Percentiles rank a stretch among this genome's conserved stretches.
Conservation (phyloP, 192 early-diverging fungal species). For the Fimicolochytrium jonesii region DNA sequence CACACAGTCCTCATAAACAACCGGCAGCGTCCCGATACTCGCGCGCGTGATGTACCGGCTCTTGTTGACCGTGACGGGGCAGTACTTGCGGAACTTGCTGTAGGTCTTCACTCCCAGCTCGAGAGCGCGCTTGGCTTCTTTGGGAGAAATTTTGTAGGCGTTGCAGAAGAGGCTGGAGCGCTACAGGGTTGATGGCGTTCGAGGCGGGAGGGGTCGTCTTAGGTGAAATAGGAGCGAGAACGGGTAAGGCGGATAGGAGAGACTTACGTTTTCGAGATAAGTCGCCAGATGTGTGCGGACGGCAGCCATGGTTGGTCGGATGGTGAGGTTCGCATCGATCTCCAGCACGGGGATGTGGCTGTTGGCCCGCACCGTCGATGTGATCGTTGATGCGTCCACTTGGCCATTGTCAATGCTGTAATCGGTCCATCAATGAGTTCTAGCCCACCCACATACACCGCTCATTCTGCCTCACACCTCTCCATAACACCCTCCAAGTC, state of each 20-base stretch:
- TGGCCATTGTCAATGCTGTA: slow-evolving; percentile 36
- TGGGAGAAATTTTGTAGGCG: slow-evolving; percentile 14
- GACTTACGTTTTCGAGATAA: slow-evolving; percentile 37
- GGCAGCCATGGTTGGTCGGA: slow-evolving; percentile 31
- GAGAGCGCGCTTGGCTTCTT: slow-evolving; percentile 35
- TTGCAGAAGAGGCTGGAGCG: slow-evolving; percentile 36
- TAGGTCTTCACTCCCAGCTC: slow-evolving; percentile 39
- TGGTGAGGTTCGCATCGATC: slow-evolving; percentile 33
- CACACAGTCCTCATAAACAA: slow-evolving; percentile 35
- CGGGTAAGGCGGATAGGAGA: not conserved
- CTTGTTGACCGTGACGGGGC: slow-evolving; percentile 40
- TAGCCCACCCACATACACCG: too few relatives aligned
- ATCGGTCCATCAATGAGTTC: too few relatives aligned
- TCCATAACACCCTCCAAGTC: slow-evolving; percentile 1
- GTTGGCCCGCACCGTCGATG: slow-evolving; percentile 23
- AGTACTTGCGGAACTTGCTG: slow-evolving; percentile 41
- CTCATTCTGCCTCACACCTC: too few relatives aligned
- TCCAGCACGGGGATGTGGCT: slow-evolving; percentile 34
- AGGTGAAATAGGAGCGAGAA: too few relatives aligned
- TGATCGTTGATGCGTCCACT: slow-evolving; percentile 21
- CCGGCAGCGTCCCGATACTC: slow-evolving; percentile 34
- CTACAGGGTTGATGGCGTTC: too few relatives aligned
- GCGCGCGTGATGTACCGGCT: slow-evolving; percentile 11
- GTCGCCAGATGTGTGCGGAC: slow-evolving; percentile 24
- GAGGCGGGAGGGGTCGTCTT: too few relatives aligned